Evolutionary conservation across 257 asterid genomes (phyloP).

Genomic region (Nicotiana sylvestris): DNA sequence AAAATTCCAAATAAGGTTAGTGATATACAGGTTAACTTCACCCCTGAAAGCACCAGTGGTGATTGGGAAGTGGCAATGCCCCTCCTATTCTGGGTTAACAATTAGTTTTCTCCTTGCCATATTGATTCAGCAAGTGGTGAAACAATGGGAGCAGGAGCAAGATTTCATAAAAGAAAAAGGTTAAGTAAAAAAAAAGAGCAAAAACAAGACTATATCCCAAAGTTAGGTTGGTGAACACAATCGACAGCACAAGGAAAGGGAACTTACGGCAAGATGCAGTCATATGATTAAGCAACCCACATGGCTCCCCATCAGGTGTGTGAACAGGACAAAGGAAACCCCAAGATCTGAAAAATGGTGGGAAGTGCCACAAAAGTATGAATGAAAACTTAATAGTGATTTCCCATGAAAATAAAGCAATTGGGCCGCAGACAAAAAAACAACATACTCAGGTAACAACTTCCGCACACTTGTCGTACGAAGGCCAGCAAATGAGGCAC

Average conservation of each 20-base stretch:
- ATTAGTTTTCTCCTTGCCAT: no score
- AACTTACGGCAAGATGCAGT: conserved; percentile 89
- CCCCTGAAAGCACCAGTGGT: neutral
- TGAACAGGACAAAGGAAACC: conserved; percentile 98
- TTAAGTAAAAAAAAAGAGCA: neutral
- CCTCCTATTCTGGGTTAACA: no score
- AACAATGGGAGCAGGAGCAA: neutral
- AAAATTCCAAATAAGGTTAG: neutral
- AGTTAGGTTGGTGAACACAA: neutral
- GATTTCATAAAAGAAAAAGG: neutral
- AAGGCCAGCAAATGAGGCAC: conserved; percentile 94
- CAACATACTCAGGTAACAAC: conserved; percentile 91
- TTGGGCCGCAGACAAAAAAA: conserved; percentile 13
- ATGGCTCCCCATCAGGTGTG: conserved; percentile 99
- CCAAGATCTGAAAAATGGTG: conserved; percentile 65
- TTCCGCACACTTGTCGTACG: conserved; percentile 97
- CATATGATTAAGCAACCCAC: conserved; percentile 95
- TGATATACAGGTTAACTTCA: neutral
- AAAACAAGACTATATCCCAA: conserved; percentile 1
- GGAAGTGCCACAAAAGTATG: conserved; percentile 5
- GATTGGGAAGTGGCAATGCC: no score
- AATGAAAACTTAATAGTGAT: conserved; percentile 1
- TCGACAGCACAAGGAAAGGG: conserved; percentile 2
- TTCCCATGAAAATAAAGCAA: neutral
- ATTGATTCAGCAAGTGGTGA: no score